These are phyloP conservation scores for Lycium barbarum DNA, from an alignment of 257 asterid species.

Conservation along the genomic window DNA sequence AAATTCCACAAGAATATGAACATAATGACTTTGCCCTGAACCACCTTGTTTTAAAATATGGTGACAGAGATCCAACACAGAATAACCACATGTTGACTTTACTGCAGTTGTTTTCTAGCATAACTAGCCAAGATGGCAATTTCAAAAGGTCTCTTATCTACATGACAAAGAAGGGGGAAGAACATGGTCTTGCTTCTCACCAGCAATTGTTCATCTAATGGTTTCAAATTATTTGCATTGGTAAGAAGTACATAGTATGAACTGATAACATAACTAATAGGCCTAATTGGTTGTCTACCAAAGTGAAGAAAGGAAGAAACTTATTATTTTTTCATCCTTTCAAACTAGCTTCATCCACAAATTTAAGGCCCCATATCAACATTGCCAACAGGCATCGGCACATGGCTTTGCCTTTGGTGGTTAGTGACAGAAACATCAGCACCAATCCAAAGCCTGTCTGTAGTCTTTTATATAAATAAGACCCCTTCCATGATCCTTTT, in stretches of 20 bases:
- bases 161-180: not conserved
- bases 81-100: too few species aligned
- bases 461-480: not conserved
- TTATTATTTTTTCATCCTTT: not conserved
- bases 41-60: too few species aligned
- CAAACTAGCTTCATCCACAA: not conserved
- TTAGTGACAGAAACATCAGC: not conserved
- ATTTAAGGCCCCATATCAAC: not conserved
- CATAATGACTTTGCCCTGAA: not conserved
- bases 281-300: too few species aligned
- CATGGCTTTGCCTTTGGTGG: not conserved
- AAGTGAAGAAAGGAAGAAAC: too few species aligned
- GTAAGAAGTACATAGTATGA: not conserved
- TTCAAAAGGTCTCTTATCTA: not conserved
- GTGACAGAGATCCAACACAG: too few species aligned
- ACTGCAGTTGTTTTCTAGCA: too few species aligned
- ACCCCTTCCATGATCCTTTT: not conserved
- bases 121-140: not conserved
- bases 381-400: not conserved
- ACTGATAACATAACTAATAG: not conserved
- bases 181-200: not conserved
- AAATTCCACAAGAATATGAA: not conserved
- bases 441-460: not conserved
- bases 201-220: not conserved
- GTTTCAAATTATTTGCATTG: not conserved